phyloP scores from a whole-genome alignment of 345 rosid species.

The Brassica nigra region DNA sequence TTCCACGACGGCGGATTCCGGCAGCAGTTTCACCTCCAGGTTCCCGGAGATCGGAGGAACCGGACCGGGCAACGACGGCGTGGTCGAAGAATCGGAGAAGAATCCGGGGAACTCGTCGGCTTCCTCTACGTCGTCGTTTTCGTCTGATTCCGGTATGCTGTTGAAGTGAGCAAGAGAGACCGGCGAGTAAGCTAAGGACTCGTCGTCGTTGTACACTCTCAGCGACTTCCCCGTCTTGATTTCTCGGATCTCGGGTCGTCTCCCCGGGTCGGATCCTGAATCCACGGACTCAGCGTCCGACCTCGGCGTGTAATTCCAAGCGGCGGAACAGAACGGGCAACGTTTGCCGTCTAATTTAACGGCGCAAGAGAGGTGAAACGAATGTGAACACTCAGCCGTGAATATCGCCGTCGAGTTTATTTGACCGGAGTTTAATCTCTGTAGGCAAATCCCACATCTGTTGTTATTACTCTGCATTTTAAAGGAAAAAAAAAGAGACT shows the following conservation, averaged over 20 bases:
- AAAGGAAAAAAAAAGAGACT: constrained; percentile 1
- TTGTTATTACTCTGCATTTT: constrained; percentile 42
- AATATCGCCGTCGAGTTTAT: constrained; percentile 63
- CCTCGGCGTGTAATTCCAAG: constrained; percentile 59
- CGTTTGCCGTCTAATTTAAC: constrained; percentile 51
- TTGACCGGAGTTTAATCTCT: constrained; percentile 59
- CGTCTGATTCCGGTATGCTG: constrained; percentile 80
- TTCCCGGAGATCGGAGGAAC: constrained; percentile 30
- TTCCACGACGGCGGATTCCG: constrained; percentile 73
- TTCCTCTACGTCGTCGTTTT: constrained; percentile 58
- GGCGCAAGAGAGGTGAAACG: constrained; percentile 82
- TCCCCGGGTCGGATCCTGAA: constrained; percentile 18
- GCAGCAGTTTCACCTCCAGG: constrained; percentile 52
- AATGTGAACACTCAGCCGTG: constrained; percentile 88
- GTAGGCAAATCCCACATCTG: constrained; percentile 75
- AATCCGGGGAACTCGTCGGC: constrained; percentile 63
- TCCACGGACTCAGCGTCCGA: neutral
- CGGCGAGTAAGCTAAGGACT: constrained; percentile 61
- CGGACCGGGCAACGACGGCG: constrained; percentile 13
- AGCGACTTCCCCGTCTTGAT: constrained; percentile 47
- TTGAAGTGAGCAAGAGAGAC: constrained; percentile 57
- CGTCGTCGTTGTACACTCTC: constrained; percentile 84
- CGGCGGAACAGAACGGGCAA: constrained; percentile 75
- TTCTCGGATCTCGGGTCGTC: constrained; percentile 37
- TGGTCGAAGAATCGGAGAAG: constrained; percentile 31